Evolutionary conservation across 176 grass and related monocot genomes (phyloP), one percentile per base, ranked within the genome.

Genomic region (Eragrostis nindensis): DNA sequence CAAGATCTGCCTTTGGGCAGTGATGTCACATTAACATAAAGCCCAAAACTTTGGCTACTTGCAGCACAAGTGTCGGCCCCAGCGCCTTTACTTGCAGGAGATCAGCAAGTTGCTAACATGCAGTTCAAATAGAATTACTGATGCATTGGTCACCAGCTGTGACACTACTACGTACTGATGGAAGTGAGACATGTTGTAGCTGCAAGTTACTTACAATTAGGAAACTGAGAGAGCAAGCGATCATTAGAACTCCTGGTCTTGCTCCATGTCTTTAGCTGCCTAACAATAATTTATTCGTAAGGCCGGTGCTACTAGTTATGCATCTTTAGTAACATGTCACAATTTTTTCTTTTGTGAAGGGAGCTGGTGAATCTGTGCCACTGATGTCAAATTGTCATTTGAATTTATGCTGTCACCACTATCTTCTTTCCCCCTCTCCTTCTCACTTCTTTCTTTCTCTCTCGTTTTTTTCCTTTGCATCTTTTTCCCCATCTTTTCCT

Each of bases 1-100:
- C 66, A 89, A 89, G 82, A 89, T 89, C 60, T 89, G 50, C 77
- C 71, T 89, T 89, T 85, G 82, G 40, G 39, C 65, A 85, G 87
- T 89, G 87, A 85, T 85, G 82, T 89, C 82, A 89, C 82, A 85
- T 85, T 89, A 81, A 57, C 47, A 85, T 85, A 89, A 89, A 89
- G 87, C 71, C 77, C 57, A 57, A 42, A 66, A 71, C 82, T 89
- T 89, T 89, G 59, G 77, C 77, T 81, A 65, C 27, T 77, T 81
- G 77, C 71, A 76, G 50, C 60, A 84, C 69, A 74, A 81, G 73
- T 72, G 72, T 42, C 52, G 77, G 57, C 13, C 86, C 46, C 75
- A 62, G 21, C 57, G 39, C 46, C 87, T 85, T 85, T 89, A 80
- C 56, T 66, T 85, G 71, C 71, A 70, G 71, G 70, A 81, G 55